A percentile compares a stretch with the other conserved stretches of the same genome.
These are phyloP conservation scores for Coniochaeta sp. DNA, from an alignment of 2,329 filamentous ascomycete species.

Conservation along the genomic window DNA sequence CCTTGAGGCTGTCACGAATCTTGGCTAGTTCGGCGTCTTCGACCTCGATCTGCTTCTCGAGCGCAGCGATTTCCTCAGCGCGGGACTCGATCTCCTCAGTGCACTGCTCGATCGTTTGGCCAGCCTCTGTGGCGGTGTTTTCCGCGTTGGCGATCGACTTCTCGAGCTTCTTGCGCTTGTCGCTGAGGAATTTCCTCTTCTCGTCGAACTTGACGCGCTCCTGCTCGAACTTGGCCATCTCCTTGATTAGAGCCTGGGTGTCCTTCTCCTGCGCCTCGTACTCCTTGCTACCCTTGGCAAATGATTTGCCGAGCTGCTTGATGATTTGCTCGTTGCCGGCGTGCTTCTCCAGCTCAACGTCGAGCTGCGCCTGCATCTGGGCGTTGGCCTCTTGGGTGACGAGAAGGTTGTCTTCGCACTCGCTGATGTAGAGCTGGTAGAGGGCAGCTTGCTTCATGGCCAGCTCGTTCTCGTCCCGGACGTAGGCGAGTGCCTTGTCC, in stretches of 20 bases:
- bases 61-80: slow-evolving; percentile 62
- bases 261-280: slow-evolving; percentile 78
- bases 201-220: slow-evolving; percentile 97
- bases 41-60: slow-evolving; percentile 68
- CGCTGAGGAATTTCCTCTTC: slow-evolving; percentile 86
- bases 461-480: slow-evolving; percentile 90
- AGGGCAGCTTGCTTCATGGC: slow-evolving; percentile 82
- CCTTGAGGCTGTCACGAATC: slow-evolving; percentile 85
- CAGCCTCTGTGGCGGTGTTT: slow-evolving; percentile 65
- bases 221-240: slow-evolving; percentile 90
- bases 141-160: slow-evolving; percentile 77
- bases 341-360: slow-evolving; percentile 85
- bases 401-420: slow-evolving; percentile 83
- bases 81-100: slow-evolving; percentile 71
- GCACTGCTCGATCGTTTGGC: slow-evolving; percentile 72
- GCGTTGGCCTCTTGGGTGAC: slow-evolving; percentile 84
- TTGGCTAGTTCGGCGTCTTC: slow-evolving; percentile 76
- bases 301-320: slow-evolving; percentile 79
- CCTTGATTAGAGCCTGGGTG: slow-evolving; percentile 71
- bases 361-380: slow-evolving; percentile 83
- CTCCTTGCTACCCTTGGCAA: slow-evolving; percentile 75
- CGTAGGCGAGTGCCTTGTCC: slow-evolving; percentile 81
- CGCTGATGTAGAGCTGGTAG: slow-evolving; percentile 85
- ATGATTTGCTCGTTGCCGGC: slow-evolving; percentile 85
- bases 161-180: slow-evolving; percentile 92